These are phyloP conservation scores for Lactifluus volemus DNA, from an alignment of 768 basidiomycete species.

Conservation along the genomic window DNA sequence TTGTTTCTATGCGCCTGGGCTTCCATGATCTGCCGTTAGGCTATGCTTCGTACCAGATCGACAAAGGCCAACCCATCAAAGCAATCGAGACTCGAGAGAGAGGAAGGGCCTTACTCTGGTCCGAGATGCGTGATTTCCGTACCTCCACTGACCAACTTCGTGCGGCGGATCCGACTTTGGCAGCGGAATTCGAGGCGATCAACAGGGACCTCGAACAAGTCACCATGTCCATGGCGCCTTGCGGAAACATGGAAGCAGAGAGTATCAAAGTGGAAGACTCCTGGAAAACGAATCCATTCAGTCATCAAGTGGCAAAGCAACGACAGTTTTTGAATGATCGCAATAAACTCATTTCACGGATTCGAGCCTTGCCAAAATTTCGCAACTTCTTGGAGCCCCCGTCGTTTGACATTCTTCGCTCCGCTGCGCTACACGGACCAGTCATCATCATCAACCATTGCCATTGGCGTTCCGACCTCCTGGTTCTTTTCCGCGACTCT, in stretches of 20 bases:
- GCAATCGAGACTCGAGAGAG: constrained; percentile 10
- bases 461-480: neutral
- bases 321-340: neutral
- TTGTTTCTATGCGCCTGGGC: neutral
- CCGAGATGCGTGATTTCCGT: constrained; percentile 6
- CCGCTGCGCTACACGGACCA: constrained; percentile 2
- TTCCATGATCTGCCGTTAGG: neutral
- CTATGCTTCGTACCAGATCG: neutral
- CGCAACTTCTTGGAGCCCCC: neutral
- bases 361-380: neutral
- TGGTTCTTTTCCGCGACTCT: neutral
- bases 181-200: neutral
- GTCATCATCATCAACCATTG: constrained; percentile 1
- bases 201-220: neutral
- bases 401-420: neutral
- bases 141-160: constrained; percentile 4
- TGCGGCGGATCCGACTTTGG: neutral
- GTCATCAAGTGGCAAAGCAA: neutral
- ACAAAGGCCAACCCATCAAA: neutral
- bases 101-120: constrained; percentile 12
- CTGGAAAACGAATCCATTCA: neutral
- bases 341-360: neutral
- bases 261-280: neutral
- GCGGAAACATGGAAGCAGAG: neutral
- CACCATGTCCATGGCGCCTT: neutral